A percentile compares a stretch with the other conserved stretches of the same genome.
Evolutionary conservation across 148 eudicot genomes (phyloP).

Genomic region (Pouteria glomerata): DNA sequence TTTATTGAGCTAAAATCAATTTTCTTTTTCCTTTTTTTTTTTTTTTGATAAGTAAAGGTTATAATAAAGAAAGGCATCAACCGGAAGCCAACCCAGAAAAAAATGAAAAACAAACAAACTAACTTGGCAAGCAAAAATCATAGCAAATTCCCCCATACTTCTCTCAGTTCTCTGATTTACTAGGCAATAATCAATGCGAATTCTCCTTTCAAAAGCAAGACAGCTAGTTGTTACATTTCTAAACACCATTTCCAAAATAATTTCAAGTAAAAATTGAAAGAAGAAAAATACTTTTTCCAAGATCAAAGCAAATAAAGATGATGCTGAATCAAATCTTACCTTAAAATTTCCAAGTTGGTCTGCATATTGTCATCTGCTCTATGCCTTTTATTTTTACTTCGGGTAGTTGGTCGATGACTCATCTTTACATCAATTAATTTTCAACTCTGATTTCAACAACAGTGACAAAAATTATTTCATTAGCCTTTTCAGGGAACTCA

Average conservation of each 20-base stretch:
- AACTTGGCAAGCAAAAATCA: neutral
- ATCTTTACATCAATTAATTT: slow-evolving; percentile 10
- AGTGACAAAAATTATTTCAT: neutral
- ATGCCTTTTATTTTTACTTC: slow-evolving; percentile 76
- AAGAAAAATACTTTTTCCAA: too few relatives aligned
- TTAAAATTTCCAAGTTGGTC: slow-evolving; percentile 44
- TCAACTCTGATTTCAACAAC: neutral
- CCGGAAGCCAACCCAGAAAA: too few relatives aligned
- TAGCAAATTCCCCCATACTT: neutral
- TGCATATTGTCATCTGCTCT: slow-evolving; percentile 59
- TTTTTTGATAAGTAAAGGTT: too few relatives aligned
- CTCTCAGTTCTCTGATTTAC: neutral
- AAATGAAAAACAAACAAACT: too few relatives aligned
- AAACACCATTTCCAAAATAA: neutral
- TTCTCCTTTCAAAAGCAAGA: neutral
- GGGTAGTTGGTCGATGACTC: slow-evolving; percentile 56
- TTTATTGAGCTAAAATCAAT: neutral
- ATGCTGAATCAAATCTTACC: slow-evolving; percentile 27
- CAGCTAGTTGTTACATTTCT: neutral
- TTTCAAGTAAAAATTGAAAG: neutral
- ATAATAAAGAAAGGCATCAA: too few relatives aligned
- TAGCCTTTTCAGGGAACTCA: neutral
- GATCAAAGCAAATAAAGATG: neutral
- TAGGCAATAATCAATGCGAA: neutral
- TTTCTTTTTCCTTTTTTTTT: too few relatives aligned